Base-by-base conservation (phyloP, 2,329 filamentous ascomycete species). In the Stromatinia cepivora region DNA sequence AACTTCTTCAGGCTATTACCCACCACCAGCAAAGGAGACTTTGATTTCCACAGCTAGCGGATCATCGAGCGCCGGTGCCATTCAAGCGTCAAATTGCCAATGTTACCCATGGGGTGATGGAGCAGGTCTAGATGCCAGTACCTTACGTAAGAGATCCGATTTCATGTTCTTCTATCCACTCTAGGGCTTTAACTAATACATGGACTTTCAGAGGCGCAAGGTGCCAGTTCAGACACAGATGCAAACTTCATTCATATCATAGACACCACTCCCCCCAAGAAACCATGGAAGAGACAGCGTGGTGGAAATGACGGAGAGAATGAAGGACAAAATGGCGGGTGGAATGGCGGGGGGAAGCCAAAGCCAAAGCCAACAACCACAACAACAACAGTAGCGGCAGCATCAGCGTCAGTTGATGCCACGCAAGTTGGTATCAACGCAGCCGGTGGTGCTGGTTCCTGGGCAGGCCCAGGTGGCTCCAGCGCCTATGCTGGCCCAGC, bases 21-120 rank as follows among this genome's bases (percentile, higher is more conserved):
- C 56, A 28, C 22, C 48, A 28, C 52, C 52, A 31, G 15, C 52
- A 53, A 58, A 50, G 5, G 59, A 63, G 22, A 50, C 31, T 25
- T 50, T 46, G n/a, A 10, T 25, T 4, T 0, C 46, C 22, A 0
- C 34, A 2, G 28, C 22, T 20, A n/a, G 5, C 4, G 59, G 45
- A 28, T 62, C 59, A 11, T 48, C 59, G 20, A 63, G 9, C 22
- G n/a, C 31, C 1, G 59, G 59, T 11, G 13, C 22, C 8, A 11
- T 25, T 20, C 59, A 63, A 11, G 22, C 31, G 1, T 4, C 59
- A 20, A 10, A 20, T 10, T 63, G 59, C 46, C 7, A 63, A 13
- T 63, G 59, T 31, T 50, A 50, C 31, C 45, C 45, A 25, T 56
- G 53, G 53, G 45, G n/a, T 25, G 31, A 50, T 25, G 59, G 42